Conservation (phyloP, 306 rosid genomes). For the Rubus parviflorus region DNA sequence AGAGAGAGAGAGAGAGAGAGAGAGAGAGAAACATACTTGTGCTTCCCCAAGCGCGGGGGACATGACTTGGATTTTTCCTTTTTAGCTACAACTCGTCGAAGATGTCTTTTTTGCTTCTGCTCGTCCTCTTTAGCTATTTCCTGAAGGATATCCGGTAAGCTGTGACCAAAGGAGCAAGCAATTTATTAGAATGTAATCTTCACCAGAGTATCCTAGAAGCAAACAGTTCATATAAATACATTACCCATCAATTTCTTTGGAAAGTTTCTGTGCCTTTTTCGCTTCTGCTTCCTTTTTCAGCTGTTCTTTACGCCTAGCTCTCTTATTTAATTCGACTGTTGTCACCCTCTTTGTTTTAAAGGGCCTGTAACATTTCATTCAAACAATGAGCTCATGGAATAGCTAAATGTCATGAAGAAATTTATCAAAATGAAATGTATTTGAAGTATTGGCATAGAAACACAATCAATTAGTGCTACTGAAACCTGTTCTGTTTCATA, state of each 20-base stretch:
- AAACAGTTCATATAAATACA: not conserved
- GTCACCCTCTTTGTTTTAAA: slow-evolving; percentile 64
- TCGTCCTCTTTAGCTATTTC: slow-evolving; percentile 77
- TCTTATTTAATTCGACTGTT: slow-evolving; percentile 67
- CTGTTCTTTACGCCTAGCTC: slow-evolving; percentile 64
- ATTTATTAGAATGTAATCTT: slow-evolving; percentile 5
- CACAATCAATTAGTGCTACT: not conserved
- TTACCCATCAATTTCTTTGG: slow-evolving; percentile 87
- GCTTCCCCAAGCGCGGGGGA: slow-evolving; percentile 85
- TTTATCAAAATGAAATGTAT: not conserved
- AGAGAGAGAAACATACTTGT: slow-evolving; percentile 56
- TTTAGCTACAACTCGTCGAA: slow-evolving; percentile 67
- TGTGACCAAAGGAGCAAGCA: slow-evolving; percentile 28
- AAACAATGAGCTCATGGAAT: slow-evolving; percentile 27
- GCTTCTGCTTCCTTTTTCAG: slow-evolving; percentile 57
- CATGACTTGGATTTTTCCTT: slow-evolving; percentile 65
- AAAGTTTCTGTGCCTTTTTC: slow-evolving; percentile 48
- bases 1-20: not conserved
- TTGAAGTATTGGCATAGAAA: not conserved
- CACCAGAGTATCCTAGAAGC: not conserved
- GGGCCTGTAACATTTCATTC: slow-evolving; percentile 46
- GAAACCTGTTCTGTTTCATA: not conserved
- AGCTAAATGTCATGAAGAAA: not conserved
- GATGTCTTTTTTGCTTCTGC: slow-evolving; percentile 57
- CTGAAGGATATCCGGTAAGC: slow-evolving; percentile 61